Conservation (phyloP, 2,329 filamentous ascomycete genomes). For the Verticillium klebahnii region DNA sequence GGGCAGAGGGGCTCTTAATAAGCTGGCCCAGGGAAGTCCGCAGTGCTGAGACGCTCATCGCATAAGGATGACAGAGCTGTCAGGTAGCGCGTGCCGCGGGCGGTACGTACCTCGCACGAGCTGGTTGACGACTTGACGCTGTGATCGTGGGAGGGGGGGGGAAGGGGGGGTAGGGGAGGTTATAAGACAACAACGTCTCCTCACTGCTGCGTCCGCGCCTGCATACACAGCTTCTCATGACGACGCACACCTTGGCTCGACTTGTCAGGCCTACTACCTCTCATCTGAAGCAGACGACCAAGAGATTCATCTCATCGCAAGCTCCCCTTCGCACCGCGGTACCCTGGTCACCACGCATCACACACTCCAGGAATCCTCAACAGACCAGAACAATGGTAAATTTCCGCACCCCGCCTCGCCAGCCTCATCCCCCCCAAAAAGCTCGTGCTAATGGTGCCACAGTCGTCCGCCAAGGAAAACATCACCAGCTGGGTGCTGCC, state of each 20-base stretch:
- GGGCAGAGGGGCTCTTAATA: background rate
- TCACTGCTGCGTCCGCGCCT: background rate
- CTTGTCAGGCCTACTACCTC: background rate
- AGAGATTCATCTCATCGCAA: background rate
- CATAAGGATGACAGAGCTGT: background rate
- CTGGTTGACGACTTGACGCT: background rate
- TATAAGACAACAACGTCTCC: background rate
- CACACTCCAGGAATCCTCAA: background rate
- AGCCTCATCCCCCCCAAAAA: background rate
- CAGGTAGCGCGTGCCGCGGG: background rate
- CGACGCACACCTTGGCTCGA: background rate
- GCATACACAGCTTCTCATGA: background rate
- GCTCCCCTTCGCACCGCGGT: background rate
- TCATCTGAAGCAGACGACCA: background rate
- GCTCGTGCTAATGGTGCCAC: background rate
- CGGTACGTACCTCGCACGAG: background rate
- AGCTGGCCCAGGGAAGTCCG: background rate
- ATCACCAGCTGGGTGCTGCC: slow-evolving; percentile 84
- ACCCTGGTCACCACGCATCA: background rate
- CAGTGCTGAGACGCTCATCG: background rate
- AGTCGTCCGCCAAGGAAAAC: slow-evolving; percentile 27
- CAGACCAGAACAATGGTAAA: slow-evolving; percentile 1
- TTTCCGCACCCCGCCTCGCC: background rate
- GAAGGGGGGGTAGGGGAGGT: background rate
- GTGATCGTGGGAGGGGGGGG: background rate